phyloP scores from a whole-genome alignment of 164 flowering plant species.

The Sedum album region DNA sequence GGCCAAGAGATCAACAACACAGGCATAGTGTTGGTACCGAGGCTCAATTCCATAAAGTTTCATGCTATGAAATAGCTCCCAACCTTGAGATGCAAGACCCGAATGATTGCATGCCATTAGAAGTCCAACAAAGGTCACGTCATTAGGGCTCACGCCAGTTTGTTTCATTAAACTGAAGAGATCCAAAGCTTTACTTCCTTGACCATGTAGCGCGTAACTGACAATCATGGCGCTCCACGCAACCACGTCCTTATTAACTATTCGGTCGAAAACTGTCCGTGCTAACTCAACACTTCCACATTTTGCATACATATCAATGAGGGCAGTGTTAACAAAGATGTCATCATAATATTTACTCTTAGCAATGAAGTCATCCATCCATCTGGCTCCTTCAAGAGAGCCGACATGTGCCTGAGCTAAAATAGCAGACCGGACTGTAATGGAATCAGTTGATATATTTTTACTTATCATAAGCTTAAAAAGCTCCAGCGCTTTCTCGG shows the following conservation, averaged over 20 bases:
- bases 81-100: constrained; percentile 49
- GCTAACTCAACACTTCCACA: constrained; percentile 48
- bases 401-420: constrained; percentile 48
- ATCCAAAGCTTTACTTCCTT: constrained; percentile 33
- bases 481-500: constrained; percentile 45
- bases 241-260: constrained; percentile 35
- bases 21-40: constrained; percentile 43
- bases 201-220: constrained; percentile 56
- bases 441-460: constrained; percentile 31
- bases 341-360: constrained; percentile 28
- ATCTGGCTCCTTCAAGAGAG: constrained; percentile 34
- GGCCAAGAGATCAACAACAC: constrained; percentile 54
- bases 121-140: constrained; percentile 53
- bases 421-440: constrained; percentile 31
- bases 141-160: constrained; percentile 37
- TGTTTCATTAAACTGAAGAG: constrained; percentile 38
- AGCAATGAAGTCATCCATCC: constrained; percentile 30
- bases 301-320: constrained; percentile 60
- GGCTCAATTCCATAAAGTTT: constrained; percentile 26
- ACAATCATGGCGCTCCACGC: constrained; percentile 60
- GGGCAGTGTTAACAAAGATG: constrained; percentile 35
- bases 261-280: constrained; percentile 32
- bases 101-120: constrained; percentile 54
- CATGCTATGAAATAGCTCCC: constrained; percentile 42
- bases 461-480: constrained; percentile 31